phyloP scores from a whole-genome alignment of 2,329 filamentous ascomycete species.

The Colletotrichum sp. region DNA sequence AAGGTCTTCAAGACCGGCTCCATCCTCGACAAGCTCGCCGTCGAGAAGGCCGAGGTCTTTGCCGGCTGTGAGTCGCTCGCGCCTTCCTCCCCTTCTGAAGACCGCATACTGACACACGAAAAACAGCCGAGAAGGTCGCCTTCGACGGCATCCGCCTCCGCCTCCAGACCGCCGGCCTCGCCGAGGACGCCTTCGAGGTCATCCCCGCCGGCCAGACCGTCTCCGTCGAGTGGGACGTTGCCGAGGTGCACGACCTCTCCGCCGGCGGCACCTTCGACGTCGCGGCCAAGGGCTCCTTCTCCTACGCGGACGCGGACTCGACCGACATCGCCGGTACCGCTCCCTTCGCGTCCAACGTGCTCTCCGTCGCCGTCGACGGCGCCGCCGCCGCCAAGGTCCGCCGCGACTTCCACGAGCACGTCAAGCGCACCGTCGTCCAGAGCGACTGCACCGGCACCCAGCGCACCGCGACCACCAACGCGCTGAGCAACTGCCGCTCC shows the following conservation, averaged over 20 bases:
- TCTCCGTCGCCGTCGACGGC: constrained; percentile 63
- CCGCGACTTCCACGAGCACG: constrained; percentile 42
- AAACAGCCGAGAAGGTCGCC: constrained; percentile 42
- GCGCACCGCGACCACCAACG: constrained; percentile 48
- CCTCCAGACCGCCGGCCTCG: constrained; percentile 47
- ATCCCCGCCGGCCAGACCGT: constrained; percentile 55
- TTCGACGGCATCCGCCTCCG: constrained; percentile 61
- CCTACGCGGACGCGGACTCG: constrained; percentile 55
- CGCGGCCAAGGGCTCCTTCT: constrained; percentile 59
- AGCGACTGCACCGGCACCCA: constrained; percentile 58
- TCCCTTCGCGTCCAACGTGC: constrained; percentile 62
- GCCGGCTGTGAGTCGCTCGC: constrained; percentile 42
- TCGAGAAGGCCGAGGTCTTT: constrained; percentile 59
- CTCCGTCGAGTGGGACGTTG: constrained; percentile 58
- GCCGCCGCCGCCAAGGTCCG: constrained; percentile 54
- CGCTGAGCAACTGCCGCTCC: constrained; percentile 57
- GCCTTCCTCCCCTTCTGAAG: background rate
- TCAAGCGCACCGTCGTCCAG: constrained; percentile 56
- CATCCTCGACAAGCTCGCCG: constrained; percentile 55
- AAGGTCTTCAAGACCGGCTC: constrained; percentile 60
- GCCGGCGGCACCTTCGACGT: constrained; percentile 61
- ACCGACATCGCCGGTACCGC: constrained; percentile 60
- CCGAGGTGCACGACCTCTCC: constrained; percentile 57
- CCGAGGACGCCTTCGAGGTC: constrained; percentile 53
- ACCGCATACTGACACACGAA: background rate